Conservation (phyloP, 768 basidiomycete species). For the Trametes cinnabarina region DNA sequence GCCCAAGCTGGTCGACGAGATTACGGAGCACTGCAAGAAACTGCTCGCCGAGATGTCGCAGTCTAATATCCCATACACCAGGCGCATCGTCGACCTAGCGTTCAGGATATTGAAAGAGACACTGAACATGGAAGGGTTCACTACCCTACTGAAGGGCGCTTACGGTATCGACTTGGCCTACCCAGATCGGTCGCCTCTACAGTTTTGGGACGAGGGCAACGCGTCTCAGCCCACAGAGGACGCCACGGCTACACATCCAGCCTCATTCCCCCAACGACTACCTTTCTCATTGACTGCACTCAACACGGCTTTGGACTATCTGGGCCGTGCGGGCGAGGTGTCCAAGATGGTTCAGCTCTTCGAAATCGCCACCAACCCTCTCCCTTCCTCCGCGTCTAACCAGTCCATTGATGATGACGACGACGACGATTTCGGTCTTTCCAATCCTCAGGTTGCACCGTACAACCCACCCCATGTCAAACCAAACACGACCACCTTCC, state of each 20-base stretch:
- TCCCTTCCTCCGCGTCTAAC: conserved; percentile 49
- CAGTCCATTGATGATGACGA: conserved; percentile 64
- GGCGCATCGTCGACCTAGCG: conserved; percentile 63
- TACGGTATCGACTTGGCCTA: conserved; percentile 78
- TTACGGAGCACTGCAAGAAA: conserved; percentile 46
- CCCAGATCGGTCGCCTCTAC: conserved; percentile 65
- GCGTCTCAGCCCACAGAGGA: neutral
- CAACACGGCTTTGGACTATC: conserved; percentile 69
- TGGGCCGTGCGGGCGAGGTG: conserved; percentile 58
- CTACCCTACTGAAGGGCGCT: conserved; percentile 57
- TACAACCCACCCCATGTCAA: conserved; percentile 42
- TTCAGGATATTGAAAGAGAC: conserved; percentile 70
- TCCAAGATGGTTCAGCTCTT: conserved; percentile 73
- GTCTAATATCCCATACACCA: conserved; percentile 47
- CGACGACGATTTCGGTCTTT: conserved; percentile 56
- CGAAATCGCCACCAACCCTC: conserved; percentile 73
- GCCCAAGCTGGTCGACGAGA: conserved; percentile 38
- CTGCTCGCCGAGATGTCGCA: conserved; percentile 59
- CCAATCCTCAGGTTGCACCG: conserved; percentile 38
- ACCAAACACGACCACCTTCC: conserved; percentile 70
- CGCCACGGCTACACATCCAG: neutral
- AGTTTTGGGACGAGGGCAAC: conserved; percentile 31
- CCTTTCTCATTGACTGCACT: conserved; percentile 57
- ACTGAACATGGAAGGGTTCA: conserved; percentile 53
- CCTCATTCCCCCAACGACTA: too few relatives aligned